A percentile compares a stretch with the other conserved stretches of the same genome.
Conservation (phyloP, 2,329 filamentous ascomycete genomes). For the Orbilia quercus region DNA sequence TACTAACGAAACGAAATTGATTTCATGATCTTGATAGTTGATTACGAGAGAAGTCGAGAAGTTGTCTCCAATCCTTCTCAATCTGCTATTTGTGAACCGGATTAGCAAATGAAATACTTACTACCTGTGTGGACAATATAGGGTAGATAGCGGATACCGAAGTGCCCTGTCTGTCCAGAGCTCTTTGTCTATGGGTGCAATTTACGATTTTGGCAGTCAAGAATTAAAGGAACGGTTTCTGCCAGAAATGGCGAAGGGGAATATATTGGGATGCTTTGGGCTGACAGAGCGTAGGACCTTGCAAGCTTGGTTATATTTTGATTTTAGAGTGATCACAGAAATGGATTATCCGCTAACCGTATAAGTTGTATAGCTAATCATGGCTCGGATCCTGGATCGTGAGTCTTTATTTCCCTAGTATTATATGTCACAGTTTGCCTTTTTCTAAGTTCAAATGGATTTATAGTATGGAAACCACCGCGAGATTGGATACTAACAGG, state of each 20-base stretch:
- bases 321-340: background rate
- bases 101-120: slow-evolving; percentile 8
- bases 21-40: slow-evolving; percentile 64
- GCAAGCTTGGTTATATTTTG: background rate
- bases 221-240: slow-evolving; percentile 89
- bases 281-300: slow-evolving; percentile 75
- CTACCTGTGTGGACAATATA: slow-evolving; percentile 59
- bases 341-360: background rate
- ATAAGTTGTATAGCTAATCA: slow-evolving; percentile 75
- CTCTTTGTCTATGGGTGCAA: slow-evolving; percentile 91
- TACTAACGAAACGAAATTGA: slow-evolving; percentile 4
- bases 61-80: slow-evolving; percentile 11
- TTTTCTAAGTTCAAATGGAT: slow-evolving; percentile 6
- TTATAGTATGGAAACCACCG: slow-evolving; percentile 78
- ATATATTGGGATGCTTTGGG: slow-evolving; percentile 85
- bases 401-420: slow-evolving; percentile 12
- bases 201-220: slow-evolving; percentile 84
- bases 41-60: slow-evolving; percentile 87
- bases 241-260: slow-evolving; percentile 82
- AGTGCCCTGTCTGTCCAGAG: slow-evolving; percentile 95
- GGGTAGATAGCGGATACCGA: slow-evolving; percentile 89
- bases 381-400: slow-evolving; percentile 85
- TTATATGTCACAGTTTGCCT: background rate
- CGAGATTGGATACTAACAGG: slow-evolving; percentile 85
- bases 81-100: background rate